Percentiles rank a stretch among this genome's conserved stretches.
phyloP scores from a whole-genome alignment of 2,329 filamentous ascomycete genomes.

The Pseudopithomyces maydicus region DNA sequence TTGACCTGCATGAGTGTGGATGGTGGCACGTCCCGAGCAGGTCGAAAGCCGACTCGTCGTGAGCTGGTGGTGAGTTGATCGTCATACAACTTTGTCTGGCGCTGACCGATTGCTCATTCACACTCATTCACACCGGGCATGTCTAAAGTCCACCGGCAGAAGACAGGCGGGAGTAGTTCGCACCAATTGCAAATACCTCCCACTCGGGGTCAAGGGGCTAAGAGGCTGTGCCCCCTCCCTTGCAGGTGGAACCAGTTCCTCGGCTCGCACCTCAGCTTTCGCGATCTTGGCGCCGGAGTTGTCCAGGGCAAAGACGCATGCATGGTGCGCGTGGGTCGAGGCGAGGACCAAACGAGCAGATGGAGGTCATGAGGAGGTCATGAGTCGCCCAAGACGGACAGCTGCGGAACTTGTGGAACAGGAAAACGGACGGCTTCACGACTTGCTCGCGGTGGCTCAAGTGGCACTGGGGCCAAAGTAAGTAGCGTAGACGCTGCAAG shows the following conservation, averaged over 20 bases:
- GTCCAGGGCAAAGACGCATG: conserved; percentile 13
- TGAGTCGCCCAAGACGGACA: conserved; percentile 27
- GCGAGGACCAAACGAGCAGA: conserved; percentile 12
- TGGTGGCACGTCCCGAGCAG: conserved; percentile 18
- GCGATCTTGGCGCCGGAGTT: conserved; percentile 20
- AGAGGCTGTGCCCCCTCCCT: conserved; percentile 21
- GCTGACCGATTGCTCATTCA: background rate
- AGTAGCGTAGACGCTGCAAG: conserved; percentile 38
- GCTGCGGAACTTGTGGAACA: conserved; percentile 29
- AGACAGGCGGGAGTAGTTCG: background rate
- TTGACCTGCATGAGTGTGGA: conserved; percentile 35
- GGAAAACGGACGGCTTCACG: conserved; percentile 29
- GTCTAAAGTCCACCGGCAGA: background rate
- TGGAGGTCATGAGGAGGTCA: conserved; percentile 18
- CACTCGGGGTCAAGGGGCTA: conserved; percentile 6
- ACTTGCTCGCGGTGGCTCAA: conserved; percentile 29
- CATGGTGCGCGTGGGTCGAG: conserved; percentile 14
- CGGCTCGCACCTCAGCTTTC: conserved; percentile 16
- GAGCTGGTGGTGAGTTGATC: conserved; percentile 18
- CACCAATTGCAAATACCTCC: conserved; percentile 11
- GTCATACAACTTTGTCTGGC: conserved; percentile 6
- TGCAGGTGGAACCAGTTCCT: conserved; percentile 21
- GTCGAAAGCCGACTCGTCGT: background rate
- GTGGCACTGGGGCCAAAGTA: conserved; percentile 32
- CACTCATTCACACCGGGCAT: no score